Base-by-base conservation (phyloP, 306 rosid species). In the Mimosa pudica region DNA sequence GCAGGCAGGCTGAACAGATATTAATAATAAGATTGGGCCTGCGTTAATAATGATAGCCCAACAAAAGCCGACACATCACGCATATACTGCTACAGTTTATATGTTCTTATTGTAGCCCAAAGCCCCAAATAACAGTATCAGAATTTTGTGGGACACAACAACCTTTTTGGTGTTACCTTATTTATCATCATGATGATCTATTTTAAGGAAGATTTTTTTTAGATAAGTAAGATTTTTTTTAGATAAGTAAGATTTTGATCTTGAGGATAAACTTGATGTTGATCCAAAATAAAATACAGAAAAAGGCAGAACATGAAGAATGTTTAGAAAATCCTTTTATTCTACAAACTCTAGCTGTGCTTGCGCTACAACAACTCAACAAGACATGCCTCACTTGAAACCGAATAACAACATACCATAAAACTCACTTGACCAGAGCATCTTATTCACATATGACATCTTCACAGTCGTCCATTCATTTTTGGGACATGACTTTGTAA, bases 351-450 rank as follows among this genome's bases (percentile, higher is more conserved):
- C 12, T 66, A 17, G 33, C 73, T 75, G 5, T 4, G 33, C 51
- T 75, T 71, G 77, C 75, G 9, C 64, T 24, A 75, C 24, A 75
- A 57, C 60, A 75, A 65, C 17, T 70, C 24, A 75, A 57, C 60
- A 75, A 65, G 16, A 63, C 58, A 7, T 35, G 48, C 14, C 32
- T 46, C 9, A 41, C 30, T 36, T 52, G 67, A 75, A 81, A 74
- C 51, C 51, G 55, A 70, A 45, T 10, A 57, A 68, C 76, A 77
- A 38, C 64, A 79, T 41, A 73, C 79, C 38, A n/a, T 78, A 78
- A 81, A 72, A 73, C 55, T 78, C 86, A 70, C 80, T 67, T 57
- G 49, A 81, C 79, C 68, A 32, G 10, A 32, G 10, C 18, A 5
- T 62, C 44, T 30, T 62, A 12, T 57, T 57, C 63, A 52, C 58